Percentiles rank a stretch among this genome's conserved stretches.
phyloP scores from a whole-genome alignment of 768 basidiomycete genomes.

The Collybia sp. region DNA sequence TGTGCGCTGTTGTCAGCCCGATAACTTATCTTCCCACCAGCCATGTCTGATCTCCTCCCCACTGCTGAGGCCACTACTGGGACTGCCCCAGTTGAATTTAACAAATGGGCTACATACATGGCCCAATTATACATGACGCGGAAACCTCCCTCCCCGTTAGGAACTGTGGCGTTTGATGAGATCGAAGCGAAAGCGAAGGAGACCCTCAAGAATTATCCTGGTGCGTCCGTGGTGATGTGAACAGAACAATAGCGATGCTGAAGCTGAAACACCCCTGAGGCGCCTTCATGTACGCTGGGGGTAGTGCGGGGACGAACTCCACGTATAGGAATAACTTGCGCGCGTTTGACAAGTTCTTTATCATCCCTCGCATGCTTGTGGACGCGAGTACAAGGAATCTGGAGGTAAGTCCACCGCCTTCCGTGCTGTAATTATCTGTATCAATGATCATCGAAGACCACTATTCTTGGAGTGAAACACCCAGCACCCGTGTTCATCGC shows the following conservation, averaged over 20 bases:
- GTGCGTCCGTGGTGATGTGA: constrained; percentile 24
- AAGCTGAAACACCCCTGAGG: constrained; percentile 26
- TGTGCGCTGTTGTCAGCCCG: too few species aligned
- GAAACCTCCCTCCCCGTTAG: constrained; percentile 40
- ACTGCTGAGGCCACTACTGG: too few species aligned
- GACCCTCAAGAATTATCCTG: constrained; percentile 49
- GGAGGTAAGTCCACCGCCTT: constrained; percentile 35
- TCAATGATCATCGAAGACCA: constrained; percentile 38
- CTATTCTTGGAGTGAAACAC: constrained; percentile 64
- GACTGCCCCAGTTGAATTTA: too few species aligned
- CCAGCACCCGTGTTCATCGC: constrained; percentile 61
- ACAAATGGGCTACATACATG: constrained; percentile 36
- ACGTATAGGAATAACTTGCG: constrained; percentile 66
- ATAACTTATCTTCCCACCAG: too few species aligned
- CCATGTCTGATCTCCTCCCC: too few species aligned
- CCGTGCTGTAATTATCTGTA: background rate
- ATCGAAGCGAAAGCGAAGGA: constrained; percentile 67
- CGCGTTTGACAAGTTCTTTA: constrained; percentile 62
- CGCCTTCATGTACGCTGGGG: constrained; percentile 71
- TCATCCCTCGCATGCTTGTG: constrained; percentile 79
- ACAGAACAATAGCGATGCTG: background rate
- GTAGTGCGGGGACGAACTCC: constrained; percentile 66
- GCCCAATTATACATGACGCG: constrained; percentile 31
- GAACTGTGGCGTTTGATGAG: constrained; percentile 57
- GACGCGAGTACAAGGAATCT: constrained; percentile 53